Evolutionary conservation across 2,329 filamentous ascomycete genomes (phyloP).

Genomic region (Fusarium oxysporum): DNA sequence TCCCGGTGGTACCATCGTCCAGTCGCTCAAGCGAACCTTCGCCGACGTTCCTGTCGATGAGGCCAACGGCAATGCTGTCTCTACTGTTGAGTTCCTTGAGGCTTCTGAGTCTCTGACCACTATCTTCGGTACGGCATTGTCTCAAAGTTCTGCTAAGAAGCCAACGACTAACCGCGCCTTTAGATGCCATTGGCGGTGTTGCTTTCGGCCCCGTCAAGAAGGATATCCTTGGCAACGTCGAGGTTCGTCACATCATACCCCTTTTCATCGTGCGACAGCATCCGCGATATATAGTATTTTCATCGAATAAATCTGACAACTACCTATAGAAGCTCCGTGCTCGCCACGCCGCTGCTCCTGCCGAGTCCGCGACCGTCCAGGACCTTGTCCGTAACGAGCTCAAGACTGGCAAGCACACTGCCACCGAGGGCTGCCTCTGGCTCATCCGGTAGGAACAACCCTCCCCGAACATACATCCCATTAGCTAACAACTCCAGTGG

Average conservation of each 20-base stretch:
- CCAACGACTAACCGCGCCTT: constrained; percentile 20
- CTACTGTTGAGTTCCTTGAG: constrained; percentile 89
- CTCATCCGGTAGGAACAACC: constrained; percentile 75
- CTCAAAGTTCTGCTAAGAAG: neutral
- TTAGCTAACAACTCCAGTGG: constrained; percentile 66
- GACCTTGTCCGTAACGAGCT: constrained; percentile 87
- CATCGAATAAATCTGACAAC: constrained; percentile 31
- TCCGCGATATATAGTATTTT: neutral
- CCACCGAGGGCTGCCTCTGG: constrained; percentile 93
- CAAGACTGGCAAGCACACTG: constrained; percentile 87
- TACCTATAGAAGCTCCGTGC: constrained; percentile 83
- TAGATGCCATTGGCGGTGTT: constrained; percentile 73
- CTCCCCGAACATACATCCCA: neutral
- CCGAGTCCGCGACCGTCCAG: constrained; percentile 86
- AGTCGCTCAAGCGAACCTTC: constrained; percentile 87
- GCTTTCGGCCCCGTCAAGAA: constrained; percentile 92
- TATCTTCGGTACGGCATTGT: constrained; percentile 76
- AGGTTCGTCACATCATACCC: constrained; percentile 64
- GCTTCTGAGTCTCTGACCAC: constrained; percentile 87
- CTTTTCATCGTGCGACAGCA: neutral
- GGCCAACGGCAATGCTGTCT: constrained; percentile 79
- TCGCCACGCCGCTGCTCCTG: constrained; percentile 80
- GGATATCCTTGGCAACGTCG: constrained; percentile 92
- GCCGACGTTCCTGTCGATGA: constrained; percentile 81
- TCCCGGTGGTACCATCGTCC: constrained; percentile 82